Percentiles rank a stretch among this genome's conserved stretches.
phyloP scores from a whole-genome alignment of 2,329 filamentous ascomycete genomes.

The Graphilbum ipis-grandicollis region DNA sequence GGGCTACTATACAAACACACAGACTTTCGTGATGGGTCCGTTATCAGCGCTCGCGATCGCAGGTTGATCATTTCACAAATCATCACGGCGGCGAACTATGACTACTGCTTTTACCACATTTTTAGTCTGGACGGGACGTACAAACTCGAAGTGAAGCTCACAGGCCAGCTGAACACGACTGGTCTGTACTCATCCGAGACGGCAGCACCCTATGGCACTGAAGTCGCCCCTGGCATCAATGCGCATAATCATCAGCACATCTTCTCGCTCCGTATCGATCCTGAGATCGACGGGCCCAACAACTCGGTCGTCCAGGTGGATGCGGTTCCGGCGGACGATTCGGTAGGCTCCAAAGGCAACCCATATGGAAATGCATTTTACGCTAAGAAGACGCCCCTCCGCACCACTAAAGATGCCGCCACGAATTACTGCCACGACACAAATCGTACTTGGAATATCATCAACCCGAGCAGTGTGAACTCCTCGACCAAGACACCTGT shows the following conservation, averaged over 20 bases:
- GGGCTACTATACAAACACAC: conserved; percentile 90
- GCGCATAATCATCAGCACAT: conserved; percentile 94
- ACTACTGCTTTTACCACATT: conserved; percentile 37
- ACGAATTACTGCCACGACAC: conserved; percentile 72
- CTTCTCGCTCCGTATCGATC: conserved; percentile 77
- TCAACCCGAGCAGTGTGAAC: conserved; percentile 68
- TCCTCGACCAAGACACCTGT: conserved; percentile 70
- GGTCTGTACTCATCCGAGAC: conserved; percentile 65
- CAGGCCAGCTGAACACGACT: conserved; percentile 86
- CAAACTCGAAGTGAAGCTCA: conserved; percentile 81
- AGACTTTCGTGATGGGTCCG: conserved; percentile 78
- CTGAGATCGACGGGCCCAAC: conserved; percentile 58
- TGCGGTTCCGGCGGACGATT: conserved; percentile 50
- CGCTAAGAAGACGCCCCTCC: conserved; percentile 66
- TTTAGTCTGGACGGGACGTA: conserved; percentile 65
- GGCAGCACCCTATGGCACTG: conserved; percentile 72
- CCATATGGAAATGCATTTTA: conserved; percentile 83
- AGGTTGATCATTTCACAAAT: conserved; percentile 81
- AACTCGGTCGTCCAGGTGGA: conserved; percentile 82
- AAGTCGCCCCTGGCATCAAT: conserved; percentile 82
- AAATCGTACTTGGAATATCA: conserved; percentile 76
- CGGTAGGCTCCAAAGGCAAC: conserved; percentile 68
- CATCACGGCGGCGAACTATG: conserved; percentile 92
- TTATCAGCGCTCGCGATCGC: conserved; percentile 68
- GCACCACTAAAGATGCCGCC: conserved; percentile 48